A percentile compares a stretch with the other conserved stretches of the same genome.
These are phyloP conservation scores for Ustilago bromivora DNA, from an alignment of 1,284 basidiomycete species.

Conservation along the genomic window DNA sequence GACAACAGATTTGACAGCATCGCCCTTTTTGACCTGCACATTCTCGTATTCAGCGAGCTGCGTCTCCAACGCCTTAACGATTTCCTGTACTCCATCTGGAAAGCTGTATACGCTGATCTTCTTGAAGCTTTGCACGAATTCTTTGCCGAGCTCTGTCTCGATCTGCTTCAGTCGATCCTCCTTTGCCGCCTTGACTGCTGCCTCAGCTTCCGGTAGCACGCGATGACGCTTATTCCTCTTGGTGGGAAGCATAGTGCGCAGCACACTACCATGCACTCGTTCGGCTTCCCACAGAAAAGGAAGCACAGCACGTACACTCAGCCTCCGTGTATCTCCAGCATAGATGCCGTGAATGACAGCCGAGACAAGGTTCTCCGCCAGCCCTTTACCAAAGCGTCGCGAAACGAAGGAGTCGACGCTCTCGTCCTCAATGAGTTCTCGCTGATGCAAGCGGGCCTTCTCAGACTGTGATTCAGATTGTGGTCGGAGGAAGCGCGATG, in stretches of 20 bases:
- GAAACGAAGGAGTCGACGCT: conserved; percentile 83
- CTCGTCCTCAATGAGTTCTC: conserved; percentile 75
- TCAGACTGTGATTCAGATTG: conserved; percentile 69
- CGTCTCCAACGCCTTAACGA: conserved; percentile 76
- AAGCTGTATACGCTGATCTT: conserved; percentile 83
- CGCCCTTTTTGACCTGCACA: conserved; percentile 75
- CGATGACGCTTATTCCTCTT: conserved; percentile 50
- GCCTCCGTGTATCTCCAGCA: conserved; percentile 80
- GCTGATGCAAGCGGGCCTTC: conserved; percentile 54
- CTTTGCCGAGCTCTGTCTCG: conserved; percentile 71
- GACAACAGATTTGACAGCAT: conserved; percentile 70
- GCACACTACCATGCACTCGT: conserved; percentile 78
- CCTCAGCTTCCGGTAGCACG: conserved; percentile 26
- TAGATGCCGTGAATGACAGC: conserved; percentile 94
- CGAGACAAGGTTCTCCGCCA: conserved; percentile 82
- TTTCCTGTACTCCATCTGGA: conserved; percentile 79
- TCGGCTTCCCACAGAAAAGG: conserved; percentile 80
- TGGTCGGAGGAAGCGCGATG: conserved; percentile 64
- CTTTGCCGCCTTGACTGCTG: conserved; percentile 20
- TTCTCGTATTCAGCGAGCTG: conserved; percentile 73
- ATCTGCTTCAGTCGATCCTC: conserved; percentile 47
- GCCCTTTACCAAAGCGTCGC: conserved; percentile 79
- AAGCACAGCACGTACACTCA: conserved; percentile 84
- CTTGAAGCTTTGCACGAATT: conserved; percentile 73
- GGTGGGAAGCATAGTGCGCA: conserved; percentile 75